These are phyloP conservation scores for Hordeum vulgare DNA, from an alignment of 176 grass and related monocot genomes.

Conservation along the genomic window DNA sequence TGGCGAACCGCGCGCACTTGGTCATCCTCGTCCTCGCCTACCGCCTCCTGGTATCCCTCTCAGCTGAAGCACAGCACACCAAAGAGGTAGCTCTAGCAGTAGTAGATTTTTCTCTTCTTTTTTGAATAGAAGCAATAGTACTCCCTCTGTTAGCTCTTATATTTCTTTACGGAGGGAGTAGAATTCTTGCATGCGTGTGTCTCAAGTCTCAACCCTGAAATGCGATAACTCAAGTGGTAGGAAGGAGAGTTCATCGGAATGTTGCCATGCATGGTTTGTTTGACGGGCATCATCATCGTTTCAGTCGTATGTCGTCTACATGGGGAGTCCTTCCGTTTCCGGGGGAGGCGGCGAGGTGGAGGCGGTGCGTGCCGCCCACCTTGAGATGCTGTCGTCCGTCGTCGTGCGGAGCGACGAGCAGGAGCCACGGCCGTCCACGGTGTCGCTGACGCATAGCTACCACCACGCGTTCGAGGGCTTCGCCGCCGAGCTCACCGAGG, in stretches of 20 bases:
- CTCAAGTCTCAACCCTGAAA: not conserved
- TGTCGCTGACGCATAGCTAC: slow-evolving; percentile 66
- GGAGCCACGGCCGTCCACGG: slow-evolving; percentile 26
- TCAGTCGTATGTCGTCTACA: slow-evolving; percentile 92
- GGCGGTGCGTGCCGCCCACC: slow-evolving; percentile 40
- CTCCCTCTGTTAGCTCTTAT: too few species aligned
- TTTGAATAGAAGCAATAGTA: too few species aligned
- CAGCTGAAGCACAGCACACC: slow-evolving; percentile 26
- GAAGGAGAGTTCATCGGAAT: not conserved
- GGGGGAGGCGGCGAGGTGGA: slow-evolving; percentile 9
- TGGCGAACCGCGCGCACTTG: slow-evolving; percentile 50
- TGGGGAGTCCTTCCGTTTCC: slow-evolving; percentile 37
- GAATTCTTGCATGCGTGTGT: not conserved
- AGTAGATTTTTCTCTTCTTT: too few species aligned
- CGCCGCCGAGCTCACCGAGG: slow-evolving; percentile 62
- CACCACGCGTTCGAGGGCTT: slow-evolving; percentile 90
- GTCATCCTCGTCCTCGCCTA: slow-evolving; percentile 50
- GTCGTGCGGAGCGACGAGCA: slow-evolving; percentile 53
- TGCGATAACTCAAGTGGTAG: not conserved
- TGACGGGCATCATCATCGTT: not conserved
- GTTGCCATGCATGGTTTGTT: not conserved
- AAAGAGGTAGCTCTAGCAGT: slow-evolving; percentile 32
- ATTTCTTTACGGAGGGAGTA: too few species aligned
- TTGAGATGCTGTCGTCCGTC: slow-evolving; percentile 82
- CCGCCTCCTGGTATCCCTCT: slow-evolving; percentile 42